Evolutionary conservation across 805 yeast species (phyloP).

Genomic region (Nakazawaea wickerhamii): DNA sequence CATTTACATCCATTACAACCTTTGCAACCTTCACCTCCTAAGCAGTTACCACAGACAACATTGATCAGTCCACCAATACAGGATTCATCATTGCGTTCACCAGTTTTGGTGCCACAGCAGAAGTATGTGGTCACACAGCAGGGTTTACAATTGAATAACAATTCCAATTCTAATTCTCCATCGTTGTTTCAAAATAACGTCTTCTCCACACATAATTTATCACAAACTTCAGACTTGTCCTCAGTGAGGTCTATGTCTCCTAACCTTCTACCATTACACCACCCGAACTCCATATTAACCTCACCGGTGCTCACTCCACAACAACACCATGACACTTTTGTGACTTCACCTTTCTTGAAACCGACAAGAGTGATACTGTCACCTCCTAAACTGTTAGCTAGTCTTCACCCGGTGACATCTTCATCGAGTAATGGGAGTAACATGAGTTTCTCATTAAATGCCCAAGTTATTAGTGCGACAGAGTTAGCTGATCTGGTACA

Average conservation of each 20-base stretch:
- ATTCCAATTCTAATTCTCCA: slow-evolving; percentile 5
- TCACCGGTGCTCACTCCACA: not conserved
- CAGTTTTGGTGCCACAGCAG: not conserved
- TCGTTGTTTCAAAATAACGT: not conserved
- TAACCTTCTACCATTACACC: not conserved
- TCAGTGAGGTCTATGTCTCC: not conserved
- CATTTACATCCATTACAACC: not conserved
- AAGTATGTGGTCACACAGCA: not conserved
- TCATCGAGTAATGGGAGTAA: not conserved
- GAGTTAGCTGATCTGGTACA: slow-evolving; percentile 25
- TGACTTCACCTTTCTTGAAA: not conserved
- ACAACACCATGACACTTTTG: not conserved
- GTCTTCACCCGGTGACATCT: not conserved
- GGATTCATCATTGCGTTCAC: not conserved
- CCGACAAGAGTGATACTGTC: not conserved
- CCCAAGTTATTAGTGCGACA: not conserved
- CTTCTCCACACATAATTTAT: not conserved
- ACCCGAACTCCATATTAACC: not conserved
- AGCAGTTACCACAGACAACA: not conserved
- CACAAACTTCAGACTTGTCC: not conserved
- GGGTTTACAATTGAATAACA: not conserved
- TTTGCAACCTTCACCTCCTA: not conserved
- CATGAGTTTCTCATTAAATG: not conserved
- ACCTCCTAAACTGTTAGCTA: not conserved
- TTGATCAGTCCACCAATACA: not conserved